A percentile compares a stretch with the other conserved stretches of the same genome.
Conservation (phyloP, 176 grass and related monocot species). For the Dactylis glomerata region DNA sequence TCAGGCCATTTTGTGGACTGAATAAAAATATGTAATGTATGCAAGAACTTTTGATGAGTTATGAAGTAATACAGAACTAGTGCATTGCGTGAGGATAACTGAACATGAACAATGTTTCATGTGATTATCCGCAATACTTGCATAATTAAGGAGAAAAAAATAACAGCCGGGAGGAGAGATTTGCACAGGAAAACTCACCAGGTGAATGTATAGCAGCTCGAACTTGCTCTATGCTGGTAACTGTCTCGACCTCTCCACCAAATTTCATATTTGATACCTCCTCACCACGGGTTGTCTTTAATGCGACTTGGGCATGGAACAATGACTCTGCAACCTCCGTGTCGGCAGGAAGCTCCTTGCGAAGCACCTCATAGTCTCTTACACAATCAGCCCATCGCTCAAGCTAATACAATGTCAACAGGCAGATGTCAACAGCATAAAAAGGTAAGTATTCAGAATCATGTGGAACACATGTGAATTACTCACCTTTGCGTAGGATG, state of each 20-base stretch:
- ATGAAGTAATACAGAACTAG: background rate
- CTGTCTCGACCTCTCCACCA: slow-evolving; percentile 50
- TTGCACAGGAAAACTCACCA: slow-evolving; percentile 30
- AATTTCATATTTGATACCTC: slow-evolving; percentile 62
- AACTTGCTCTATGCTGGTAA: slow-evolving; percentile 64
- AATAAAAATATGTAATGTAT: slow-evolving; percentile 2
- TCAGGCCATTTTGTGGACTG: slow-evolving; percentile 2
- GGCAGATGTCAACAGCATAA: slow-evolving; percentile 21
- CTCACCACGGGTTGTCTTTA: slow-evolving; percentile 55
- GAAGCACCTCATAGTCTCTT: slow-evolving; percentile 63
- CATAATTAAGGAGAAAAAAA: background rate
- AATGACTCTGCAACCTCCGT: slow-evolving; percentile 47
- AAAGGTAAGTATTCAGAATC: background rate
- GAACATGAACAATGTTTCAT: background rate
- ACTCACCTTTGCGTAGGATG: slow-evolving; percentile 56
- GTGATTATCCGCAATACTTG: background rate
- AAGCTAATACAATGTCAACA: slow-evolving; percentile 47
- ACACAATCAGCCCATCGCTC: slow-evolving; percentile 74
- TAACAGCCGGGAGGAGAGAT: background rate
- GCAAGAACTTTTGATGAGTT: background rate
- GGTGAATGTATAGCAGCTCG: slow-evolving; percentile 46
- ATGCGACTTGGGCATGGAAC: slow-evolving; percentile 53
- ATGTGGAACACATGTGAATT: background rate
- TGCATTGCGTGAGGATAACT: background rate
- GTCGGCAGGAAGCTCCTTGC: slow-evolving; percentile 54